Percentiles rank a stretch among this genome's conserved stretches.
Conservation (phyloP, 139 green algal species). For the Micractinium sp. region DNA sequence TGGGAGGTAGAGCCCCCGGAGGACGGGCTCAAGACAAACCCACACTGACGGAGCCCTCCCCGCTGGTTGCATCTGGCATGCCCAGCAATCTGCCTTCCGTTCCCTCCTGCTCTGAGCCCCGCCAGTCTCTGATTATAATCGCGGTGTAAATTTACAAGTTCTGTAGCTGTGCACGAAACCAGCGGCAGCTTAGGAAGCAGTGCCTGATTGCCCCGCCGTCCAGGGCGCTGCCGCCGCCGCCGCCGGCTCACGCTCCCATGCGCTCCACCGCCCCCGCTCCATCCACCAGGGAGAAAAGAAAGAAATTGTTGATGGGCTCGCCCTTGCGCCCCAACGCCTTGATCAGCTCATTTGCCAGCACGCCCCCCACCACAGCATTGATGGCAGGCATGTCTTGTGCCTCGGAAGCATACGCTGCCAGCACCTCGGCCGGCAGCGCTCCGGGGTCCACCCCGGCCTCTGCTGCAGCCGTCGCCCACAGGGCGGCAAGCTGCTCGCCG, state of each 20-base stretch:
- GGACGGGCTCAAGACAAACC: too few relatives aligned
- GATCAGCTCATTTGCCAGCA: conserved; percentile 89
- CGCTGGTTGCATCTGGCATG: too few relatives aligned
- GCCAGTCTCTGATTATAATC: too few relatives aligned
- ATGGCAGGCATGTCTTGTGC: conserved; percentile 67
- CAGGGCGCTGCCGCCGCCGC: neutral
- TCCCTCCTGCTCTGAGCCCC: too few relatives aligned
- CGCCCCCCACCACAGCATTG: conserved; percentile 82
- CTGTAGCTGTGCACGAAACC: too few relatives aligned
- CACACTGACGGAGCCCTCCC: too few relatives aligned
- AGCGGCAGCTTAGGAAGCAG: too few relatives aligned
- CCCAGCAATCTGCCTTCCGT: too few relatives aligned
- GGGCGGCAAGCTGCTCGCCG: conserved; percentile 12
- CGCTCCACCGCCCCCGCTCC: conserved; percentile 61
- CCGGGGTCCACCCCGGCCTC: neutral
- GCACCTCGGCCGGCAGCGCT: conserved; percentile 21
- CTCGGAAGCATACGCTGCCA: conserved; percentile 24
- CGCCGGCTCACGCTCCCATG: neutral
- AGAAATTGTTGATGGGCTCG: conserved; percentile 86
- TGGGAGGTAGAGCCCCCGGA: too few relatives aligned
- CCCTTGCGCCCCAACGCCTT: conserved; percentile 76
- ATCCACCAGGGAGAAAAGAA: conserved; percentile 76
- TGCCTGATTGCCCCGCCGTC: too few relatives aligned
- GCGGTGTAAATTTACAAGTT: too few relatives aligned
- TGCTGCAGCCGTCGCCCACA: neutral